phyloP scores from a whole-genome alignment of 768 basidiomycete genomes.

The Agaricus sinodeliciosus region DNA sequence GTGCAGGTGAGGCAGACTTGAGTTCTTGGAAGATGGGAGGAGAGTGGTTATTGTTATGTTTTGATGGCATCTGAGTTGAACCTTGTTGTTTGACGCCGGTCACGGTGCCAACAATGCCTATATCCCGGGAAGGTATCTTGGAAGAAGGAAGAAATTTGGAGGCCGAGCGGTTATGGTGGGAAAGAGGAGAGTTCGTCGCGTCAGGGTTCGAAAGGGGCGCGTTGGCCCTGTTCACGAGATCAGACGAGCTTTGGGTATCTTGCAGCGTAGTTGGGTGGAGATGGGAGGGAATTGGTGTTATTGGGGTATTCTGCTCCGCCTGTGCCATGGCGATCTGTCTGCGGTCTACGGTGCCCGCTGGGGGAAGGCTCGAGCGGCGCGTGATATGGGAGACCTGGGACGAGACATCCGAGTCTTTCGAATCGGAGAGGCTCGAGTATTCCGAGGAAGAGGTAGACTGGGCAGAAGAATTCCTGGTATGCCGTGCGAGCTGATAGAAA shows the following conservation, averaged over 20 bases:
- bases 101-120: constrained; percentile 43
- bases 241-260: too few species aligned
- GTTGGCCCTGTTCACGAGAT: too few species aligned
- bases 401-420: constrained; percentile 19
- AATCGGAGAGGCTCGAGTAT: constrained; percentile 41
- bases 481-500: constrained; percentile 15
- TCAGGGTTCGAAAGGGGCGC: not conserved
- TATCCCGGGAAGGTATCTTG: constrained; percentile 28
- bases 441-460: constrained; percentile 41
- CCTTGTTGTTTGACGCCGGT: constrained; percentile 12
- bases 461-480: constrained; percentile 23
- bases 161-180: constrained; percentile 37
- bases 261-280: not conserved
- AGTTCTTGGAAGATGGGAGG: constrained; percentile 26
- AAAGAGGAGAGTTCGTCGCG: constrained; percentile 10
- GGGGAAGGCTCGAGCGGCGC: constrained; percentile 44
- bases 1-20: constrained; percentile 16
- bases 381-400: constrained; percentile 17
- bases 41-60: constrained; percentile 21
- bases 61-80: constrained; percentile 15
- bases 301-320: constrained; percentile 34
- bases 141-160: constrained; percentile 34
- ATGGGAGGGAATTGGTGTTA: constrained; percentile 16
- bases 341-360: constrained; percentile 57
- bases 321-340: constrained; percentile 63